Evolutionary conservation across 129 eudicot genomes (phyloP), one percentile per base, ranked within the genome.

Genomic region (Lonicera japonica): DNA sequence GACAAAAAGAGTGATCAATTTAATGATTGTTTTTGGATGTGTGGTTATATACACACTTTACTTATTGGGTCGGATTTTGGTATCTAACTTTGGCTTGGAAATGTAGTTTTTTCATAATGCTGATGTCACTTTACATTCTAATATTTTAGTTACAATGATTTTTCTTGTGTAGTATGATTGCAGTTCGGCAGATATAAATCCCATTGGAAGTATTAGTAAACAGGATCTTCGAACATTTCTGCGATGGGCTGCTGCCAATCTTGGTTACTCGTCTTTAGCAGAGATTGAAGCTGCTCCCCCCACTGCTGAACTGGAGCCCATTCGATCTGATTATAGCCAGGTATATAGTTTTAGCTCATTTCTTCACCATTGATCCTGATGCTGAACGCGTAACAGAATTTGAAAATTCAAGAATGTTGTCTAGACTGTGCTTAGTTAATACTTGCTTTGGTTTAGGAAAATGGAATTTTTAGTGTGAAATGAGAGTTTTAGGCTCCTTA

Each of bases 241-340:
- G 73, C 65, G 71, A 51, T 92, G 98, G 98, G 96, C 98, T 50
- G 96, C 98, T 48, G 65, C 61, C 51, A 70, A 92, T 82, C 88
- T 92, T 65, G 98, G 96, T 68, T 92, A 69, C 72, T 67, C 95
- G 14, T 85, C 98, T 55, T 80, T 92, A 67, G 96, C 90, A 22
- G 98, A 92, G 56, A 69, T 92, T 57, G 98, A 92, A 78, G 96
- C 98, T 67, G 98, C 98, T 78, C 98, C 98, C 3, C 98, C 98
- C 41, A 92, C 98, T 48, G 98, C 98, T 66, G 98, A 92, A 68
- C 82, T 92, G 75, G 98, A 92, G 82, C 98, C 98, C 5, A 87
- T 92, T 68, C 80, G 98, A 14, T 76, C 98, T 57, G 16, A 92
- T 62, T 92, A 92, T 82, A 92, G 85, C 69, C 98, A 89, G 88